Percentiles rank a stretch among this genome's conserved stretches.
Evolutionary conservation across 768 basidiomycete species (phyloP).

Genomic region (Rhodocollybia butyracea): DNA sequence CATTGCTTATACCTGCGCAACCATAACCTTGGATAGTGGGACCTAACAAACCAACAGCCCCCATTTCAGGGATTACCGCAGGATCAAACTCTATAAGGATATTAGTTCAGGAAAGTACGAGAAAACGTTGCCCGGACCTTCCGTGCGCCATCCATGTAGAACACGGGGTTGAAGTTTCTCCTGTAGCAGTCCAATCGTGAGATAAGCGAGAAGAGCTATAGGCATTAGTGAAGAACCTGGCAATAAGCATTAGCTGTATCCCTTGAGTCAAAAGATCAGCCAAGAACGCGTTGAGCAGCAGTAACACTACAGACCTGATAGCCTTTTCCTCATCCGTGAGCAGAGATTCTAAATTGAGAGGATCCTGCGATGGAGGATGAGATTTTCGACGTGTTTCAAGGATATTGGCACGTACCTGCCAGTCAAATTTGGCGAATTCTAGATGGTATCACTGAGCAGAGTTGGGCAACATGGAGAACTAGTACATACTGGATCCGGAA

Average conservation of each 20-base stretch:
- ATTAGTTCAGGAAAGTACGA: background rate
- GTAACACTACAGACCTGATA: slow-evolving; percentile 56
- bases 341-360: slow-evolving; percentile 72
- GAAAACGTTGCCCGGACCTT: slow-evolving; percentile 46
- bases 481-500: slow-evolving; percentile 7
- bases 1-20: slow-evolving; percentile 88
- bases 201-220: background rate
- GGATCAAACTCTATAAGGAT: slow-evolving; percentile 64
- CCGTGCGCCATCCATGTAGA: slow-evolving; percentile 83
- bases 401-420: slow-evolving; percentile 31
- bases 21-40: slow-evolving; percentile 93
- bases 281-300: slow-evolving; percentile 2
- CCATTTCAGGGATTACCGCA: slow-evolving; percentile 85
- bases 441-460: background rate
- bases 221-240: slow-evolving; percentile 50
- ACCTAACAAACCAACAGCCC: slow-evolving; percentile 84
- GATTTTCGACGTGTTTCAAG: background rate
- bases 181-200: slow-evolving; percentile 33
- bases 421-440: slow-evolving; percentile 41
- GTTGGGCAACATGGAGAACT: background rate
- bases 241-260: slow-evolving; percentile 80
- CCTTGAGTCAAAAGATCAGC: slow-evolving; percentile 33
- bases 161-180: slow-evolving; percentile 85
- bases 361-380: slow-evolving; percentile 58
- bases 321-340: slow-evolving; percentile 89